These are phyloP conservation scores for Podila epicladia DNA, from an alignment of 192 early-diverging fungal genomes.

Conservation along the genomic window DNA sequence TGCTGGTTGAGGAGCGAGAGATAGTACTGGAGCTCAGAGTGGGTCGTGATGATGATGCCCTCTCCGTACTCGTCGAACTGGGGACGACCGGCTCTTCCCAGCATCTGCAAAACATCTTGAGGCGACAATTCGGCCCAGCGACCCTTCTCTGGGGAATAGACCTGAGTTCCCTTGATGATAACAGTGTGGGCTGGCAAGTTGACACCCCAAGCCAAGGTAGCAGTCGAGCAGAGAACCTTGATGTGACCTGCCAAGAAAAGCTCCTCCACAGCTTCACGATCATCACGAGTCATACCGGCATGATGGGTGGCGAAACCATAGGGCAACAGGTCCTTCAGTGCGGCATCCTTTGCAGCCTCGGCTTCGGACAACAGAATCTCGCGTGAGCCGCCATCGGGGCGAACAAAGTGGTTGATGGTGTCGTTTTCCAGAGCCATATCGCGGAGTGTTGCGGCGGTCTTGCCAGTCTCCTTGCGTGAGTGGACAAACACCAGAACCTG, in stretches of 20 bases:
- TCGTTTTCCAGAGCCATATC: conserved; percentile 95
- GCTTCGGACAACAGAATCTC: conserved; percentile 89
- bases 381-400: conserved; percentile 82
- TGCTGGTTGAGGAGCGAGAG: conserved; percentile 95
- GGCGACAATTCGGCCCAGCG: conserved; percentile 94
- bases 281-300: conserved; percentile 92
- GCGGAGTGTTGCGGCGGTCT: conserved; percentile 90
- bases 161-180: conserved; percentile 98
- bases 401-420: conserved; percentile 83
- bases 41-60: conserved; percentile 96
- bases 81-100: conserved; percentile 97
- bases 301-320: conserved; percentile 98
- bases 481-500: conserved; percentile 98
- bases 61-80: conserved; percentile 96
- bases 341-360: conserved; percentile 80
- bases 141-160: conserved; percentile 96
- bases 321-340: conserved; percentile 89
- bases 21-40: conserved; percentile 94
- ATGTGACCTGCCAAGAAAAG: conserved; percentile 92
- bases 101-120: conserved; percentile 98
- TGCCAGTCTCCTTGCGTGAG: conserved; percentile 97
- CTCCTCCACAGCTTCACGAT: conserved; percentile 94
- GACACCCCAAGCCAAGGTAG: conserved; percentile 99
- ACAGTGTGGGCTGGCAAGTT: conserved; percentile 98
- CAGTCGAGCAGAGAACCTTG: conserved; percentile 94